Evolutionary conservation across 1,284 basidiomycete genomes (phyloP).

Genomic region (Moniliophthora roreri): DNA sequence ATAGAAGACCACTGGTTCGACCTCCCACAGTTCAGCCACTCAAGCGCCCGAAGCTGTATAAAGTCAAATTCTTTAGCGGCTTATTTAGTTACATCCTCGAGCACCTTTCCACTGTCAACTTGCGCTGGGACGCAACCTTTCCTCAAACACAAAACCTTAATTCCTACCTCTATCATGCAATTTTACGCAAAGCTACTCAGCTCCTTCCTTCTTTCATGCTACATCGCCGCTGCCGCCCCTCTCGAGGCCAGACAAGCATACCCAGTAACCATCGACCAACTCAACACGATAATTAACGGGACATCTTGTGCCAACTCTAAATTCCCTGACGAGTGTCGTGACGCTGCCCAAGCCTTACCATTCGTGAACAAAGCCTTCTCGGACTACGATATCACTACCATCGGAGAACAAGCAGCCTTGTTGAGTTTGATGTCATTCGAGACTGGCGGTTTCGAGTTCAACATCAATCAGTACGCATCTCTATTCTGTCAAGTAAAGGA

Average conservation of each 20-base stretch:
- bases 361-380: conserved; percentile 23
- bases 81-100: no score
- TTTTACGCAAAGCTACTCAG: no score
- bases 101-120: no score
- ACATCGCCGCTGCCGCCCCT: background rate
- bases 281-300: conserved; percentile 18
- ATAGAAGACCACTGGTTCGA: no score
- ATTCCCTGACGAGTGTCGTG: conserved; percentile 23
- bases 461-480: conserved; percentile 24
- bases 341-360: conserved; percentile 22
- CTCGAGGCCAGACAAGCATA: background rate
- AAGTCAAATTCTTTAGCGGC: no score
- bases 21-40: no score
- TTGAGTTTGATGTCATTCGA: conserved; percentile 26
- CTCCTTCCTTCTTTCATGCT: no score
- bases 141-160: no score
- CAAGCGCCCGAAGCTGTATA: no score
- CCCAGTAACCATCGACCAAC: conserved; percentile 18
- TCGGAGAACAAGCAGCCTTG: conserved; percentile 26
- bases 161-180: no score
- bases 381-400: conserved; percentile 18
- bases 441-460: conserved; percentile 23
- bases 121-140: no score
- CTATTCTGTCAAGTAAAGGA: background rate
- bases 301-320: conserved; percentile 15